These are phyloP conservation scores for Annulohypoxylon maeteangense DNA, from an alignment of 495 filamentous ascomycete genomes.

Conservation along the genomic window DNA sequence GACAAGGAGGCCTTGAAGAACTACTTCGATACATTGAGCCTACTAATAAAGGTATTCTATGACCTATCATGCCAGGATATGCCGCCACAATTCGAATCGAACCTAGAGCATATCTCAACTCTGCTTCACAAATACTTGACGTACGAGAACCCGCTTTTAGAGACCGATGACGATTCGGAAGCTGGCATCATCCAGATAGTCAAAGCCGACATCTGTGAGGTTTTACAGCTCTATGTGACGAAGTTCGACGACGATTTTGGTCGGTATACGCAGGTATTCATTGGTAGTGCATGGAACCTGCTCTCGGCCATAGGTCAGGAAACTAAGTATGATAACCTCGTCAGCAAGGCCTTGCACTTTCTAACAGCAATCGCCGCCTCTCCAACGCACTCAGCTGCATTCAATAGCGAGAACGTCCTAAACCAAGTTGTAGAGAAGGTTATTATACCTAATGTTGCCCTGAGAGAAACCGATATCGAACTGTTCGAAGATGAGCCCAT, in stretches of 20 bases:
- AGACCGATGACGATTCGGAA: conserved; percentile 87
- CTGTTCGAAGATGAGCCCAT: conserved; percentile 98
- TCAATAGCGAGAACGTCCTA: conserved; percentile 81
- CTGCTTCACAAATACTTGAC: conserved; percentile 92
- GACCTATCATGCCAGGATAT: conserved; percentile 97
- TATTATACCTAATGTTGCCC: conserved; percentile 87
- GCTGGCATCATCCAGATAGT: conserved; percentile 83
- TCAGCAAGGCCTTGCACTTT: conserved; percentile 93
- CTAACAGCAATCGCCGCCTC: conserved; percentile 87
- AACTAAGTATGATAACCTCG: conserved; percentile 94
- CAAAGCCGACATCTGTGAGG: conserved; percentile 92
- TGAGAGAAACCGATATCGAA: conserved; percentile 93
- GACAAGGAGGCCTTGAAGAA: conserved; percentile 77
- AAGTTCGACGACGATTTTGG: conserved; percentile 96
- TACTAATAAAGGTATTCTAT: conserved; percentile 90
- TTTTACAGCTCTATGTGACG: conserved; percentile 82
- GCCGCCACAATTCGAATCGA: conserved; percentile 89
- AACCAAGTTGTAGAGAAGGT: conserved; percentile 92
- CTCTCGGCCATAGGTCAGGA: conserved; percentile 85
- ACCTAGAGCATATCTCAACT: conserved; percentile 75
- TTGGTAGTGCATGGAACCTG: conserved; percentile 88
- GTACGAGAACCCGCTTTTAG: conserved; percentile 84
- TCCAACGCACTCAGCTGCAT: conserved; percentile 78
- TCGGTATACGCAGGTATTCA: conserved; percentile 78
- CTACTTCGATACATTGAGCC: conserved; percentile 82